Evolutionary conservation across 129 eudicot genomes (phyloP).

Genomic region (Scalesia atractyloides): DNA sequence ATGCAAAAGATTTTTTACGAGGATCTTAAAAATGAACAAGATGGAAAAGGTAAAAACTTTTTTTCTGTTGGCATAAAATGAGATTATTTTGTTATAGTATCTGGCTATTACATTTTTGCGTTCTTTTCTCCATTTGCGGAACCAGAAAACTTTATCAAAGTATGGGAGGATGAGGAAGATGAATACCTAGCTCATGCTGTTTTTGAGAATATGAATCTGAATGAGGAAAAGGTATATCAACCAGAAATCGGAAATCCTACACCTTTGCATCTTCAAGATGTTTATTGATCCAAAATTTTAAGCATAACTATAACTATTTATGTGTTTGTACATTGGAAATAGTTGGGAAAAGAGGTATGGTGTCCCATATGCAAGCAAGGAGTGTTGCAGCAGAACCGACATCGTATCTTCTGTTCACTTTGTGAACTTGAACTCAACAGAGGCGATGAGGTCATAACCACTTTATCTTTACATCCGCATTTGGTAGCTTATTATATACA

Average conservation of each 20-base stretch:
- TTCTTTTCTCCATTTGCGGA: constrained; percentile 32
- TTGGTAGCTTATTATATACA: constrained; percentile 14
- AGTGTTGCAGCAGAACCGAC: constrained; percentile 54
- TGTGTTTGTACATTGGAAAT: constrained; percentile 13
- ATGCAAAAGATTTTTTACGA: constrained; percentile 92
- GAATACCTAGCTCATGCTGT: constrained; percentile 79
- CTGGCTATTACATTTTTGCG: constrained; percentile 11
- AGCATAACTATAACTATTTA: background rate
- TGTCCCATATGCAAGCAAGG: constrained; percentile 95
- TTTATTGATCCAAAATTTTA: background rate
- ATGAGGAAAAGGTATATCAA: constrained; percentile 54
- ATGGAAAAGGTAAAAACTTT: constrained; percentile 43
- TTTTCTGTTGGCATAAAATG: background rate
- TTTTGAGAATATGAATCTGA: constrained; percentile 78
- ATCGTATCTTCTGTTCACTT: constrained; percentile 58
- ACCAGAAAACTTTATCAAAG: constrained; percentile 36
- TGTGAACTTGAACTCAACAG: constrained; percentile 68
- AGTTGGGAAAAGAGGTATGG: constrained; percentile 70
- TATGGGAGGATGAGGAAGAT: constrained; percentile 92
- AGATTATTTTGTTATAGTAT: constrained; percentile 3
- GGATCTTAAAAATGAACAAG: constrained; percentile 53
- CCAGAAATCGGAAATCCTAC: background rate
- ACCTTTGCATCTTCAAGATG: constrained; percentile 5
- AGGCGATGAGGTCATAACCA: constrained; percentile 64
- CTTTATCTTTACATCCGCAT: constrained; percentile 15